Conservation (phyloP, 1,284 basidiomycete genomes). For the Sporisorium exsertum region DNA sequence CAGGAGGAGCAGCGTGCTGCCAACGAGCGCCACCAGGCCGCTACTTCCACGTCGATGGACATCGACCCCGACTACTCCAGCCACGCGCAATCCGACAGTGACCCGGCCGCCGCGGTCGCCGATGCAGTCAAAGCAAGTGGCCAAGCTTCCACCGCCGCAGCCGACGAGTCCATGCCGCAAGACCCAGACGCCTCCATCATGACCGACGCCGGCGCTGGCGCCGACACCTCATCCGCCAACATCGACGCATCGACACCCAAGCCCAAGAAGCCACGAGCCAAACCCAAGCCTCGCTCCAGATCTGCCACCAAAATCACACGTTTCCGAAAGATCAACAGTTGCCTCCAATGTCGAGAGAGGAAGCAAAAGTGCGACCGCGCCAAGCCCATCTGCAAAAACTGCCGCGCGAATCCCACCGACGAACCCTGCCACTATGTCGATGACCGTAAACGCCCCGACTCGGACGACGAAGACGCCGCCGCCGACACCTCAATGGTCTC, state of each 20-base stretch:
- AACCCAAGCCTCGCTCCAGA: constrained; percentile 53
- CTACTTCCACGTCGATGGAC: constrained; percentile 26
- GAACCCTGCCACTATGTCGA: constrained; percentile 57
- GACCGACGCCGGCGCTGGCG: constrained; percentile 18
- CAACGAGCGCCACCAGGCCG: constrained; percentile 7
- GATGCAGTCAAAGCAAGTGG: constrained; percentile 2
- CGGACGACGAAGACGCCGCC: constrained; percentile 41
- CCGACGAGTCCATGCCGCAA: constrained; percentile 31
- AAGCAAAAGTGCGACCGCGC: constrained; percentile 65
- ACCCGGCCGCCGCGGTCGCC: constrained; percentile 33
- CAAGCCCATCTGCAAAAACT: constrained; percentile 60
- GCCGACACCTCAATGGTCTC: constrained; percentile 46
- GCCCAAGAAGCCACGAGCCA: constrained; percentile 55
- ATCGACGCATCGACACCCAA: constrained; percentile 31
- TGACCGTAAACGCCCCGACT: constrained; percentile 47
- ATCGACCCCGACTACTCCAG: constrained; percentile 13
- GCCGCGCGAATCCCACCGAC: constrained; percentile 49
- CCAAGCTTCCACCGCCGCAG: constrained; percentile 1
- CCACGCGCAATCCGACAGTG: constrained; percentile 31
- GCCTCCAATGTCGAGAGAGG: constrained; percentile 58
- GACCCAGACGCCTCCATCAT: constrained; percentile 47
- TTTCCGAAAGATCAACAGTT: constrained; percentile 61
- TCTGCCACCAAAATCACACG: constrained; percentile 61
- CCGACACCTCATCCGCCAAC: constrained; percentile 20
- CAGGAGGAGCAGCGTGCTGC: constrained; percentile 34